Evolutionary conservation across 495 filamentous ascomycete species (phyloP).

Genomic region (Talaromyces stipitatus): DNA sequence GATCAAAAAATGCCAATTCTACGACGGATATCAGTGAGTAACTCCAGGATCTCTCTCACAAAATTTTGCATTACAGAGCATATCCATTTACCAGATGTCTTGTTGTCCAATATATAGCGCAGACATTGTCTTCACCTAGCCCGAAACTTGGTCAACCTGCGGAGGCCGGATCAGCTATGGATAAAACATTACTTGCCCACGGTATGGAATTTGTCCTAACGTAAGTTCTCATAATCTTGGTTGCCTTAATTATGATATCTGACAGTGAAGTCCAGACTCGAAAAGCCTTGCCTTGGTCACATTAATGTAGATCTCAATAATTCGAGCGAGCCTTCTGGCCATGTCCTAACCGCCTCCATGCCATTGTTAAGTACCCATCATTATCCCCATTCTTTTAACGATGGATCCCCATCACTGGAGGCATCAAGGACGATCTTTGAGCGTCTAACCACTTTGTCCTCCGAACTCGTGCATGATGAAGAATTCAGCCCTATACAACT

Average conservation of each 20-base stretch:
- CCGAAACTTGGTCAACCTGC: background rate
- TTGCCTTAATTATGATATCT: background rate
- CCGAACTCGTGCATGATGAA: slow-evolving; percentile 18
- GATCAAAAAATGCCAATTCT: background rate
- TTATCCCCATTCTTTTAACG: background rate
- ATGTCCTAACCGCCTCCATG: background rate
- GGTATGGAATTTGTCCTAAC: slow-evolving; percentile 1
- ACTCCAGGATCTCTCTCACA: background rate
- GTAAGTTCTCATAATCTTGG: background rate
- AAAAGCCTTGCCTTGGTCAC: background rate
- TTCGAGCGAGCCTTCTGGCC: background rate
- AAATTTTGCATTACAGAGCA: background rate
- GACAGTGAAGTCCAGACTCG: background rate
- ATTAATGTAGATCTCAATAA: background rate
- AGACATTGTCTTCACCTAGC: background rate
- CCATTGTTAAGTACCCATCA: background rate
- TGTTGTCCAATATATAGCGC: background rate
- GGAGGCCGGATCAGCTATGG: background rate
- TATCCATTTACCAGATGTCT: background rate
- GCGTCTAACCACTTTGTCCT: slow-evolving; percentile 18
- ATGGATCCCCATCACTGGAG: background rate
- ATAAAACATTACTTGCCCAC: background rate
- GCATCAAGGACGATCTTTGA: slow-evolving; percentile 10
- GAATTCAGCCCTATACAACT: slow-evolving; percentile 28
- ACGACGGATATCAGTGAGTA: background rate